Evolutionary conservation across 2,329 filamentous ascomycete species (phyloP).

Genomic region (Neopestalotiopsis clavispora): DNA sequence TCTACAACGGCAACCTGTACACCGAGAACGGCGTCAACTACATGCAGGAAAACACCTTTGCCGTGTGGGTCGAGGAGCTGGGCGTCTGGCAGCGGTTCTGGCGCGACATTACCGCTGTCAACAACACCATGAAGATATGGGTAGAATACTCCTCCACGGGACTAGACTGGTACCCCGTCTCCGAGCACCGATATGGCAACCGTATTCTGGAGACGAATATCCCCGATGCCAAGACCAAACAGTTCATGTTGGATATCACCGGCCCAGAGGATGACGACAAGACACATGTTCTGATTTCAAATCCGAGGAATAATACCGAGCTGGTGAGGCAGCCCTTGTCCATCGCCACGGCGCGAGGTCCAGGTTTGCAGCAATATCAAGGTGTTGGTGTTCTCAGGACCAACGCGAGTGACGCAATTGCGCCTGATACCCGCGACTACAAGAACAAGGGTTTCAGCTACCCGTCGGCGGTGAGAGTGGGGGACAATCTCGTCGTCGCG

Average conservation of each 20-base stretch:
- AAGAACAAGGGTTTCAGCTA: conserved; percentile 31
- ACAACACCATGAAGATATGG: conserved; percentile 29
- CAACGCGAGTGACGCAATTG: conserved; percentile 25
- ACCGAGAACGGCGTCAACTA: conserved; percentile 24
- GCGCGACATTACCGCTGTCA: conserved; percentile 28
- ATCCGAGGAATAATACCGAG: conserved; percentile 25
- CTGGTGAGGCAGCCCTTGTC: conserved; percentile 26
- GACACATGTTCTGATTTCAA: conserved; percentile 22
- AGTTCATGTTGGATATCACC: conserved; percentile 23
- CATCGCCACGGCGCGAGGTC: conserved; percentile 23
- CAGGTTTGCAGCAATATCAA: conserved; percentile 18
- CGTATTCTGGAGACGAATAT: conserved; percentile 28
- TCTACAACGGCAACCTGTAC: conserved; percentile 26
- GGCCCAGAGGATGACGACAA: conserved; percentile 12
- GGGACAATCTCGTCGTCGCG: conserved; percentile 25
- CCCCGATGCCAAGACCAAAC: conserved; percentile 29
- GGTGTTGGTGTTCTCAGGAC: conserved; percentile 28
- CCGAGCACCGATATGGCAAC: conserved; percentile 24
- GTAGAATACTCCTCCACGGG: conserved; percentile 26
- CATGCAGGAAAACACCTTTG: conserved; percentile 31
- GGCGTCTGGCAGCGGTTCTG: conserved; percentile 33
- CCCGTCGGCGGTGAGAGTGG: conserved; percentile 28
- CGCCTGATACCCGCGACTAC: conserved; percentile 29
- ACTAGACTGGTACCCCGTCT: conserved; percentile 27
- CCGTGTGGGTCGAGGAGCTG: conserved; percentile 28